These are phyloP conservation scores for Tetracladium setigerum DNA, from an alignment of 495 filamentous ascomycete species.

Conservation along the genomic window DNA sequence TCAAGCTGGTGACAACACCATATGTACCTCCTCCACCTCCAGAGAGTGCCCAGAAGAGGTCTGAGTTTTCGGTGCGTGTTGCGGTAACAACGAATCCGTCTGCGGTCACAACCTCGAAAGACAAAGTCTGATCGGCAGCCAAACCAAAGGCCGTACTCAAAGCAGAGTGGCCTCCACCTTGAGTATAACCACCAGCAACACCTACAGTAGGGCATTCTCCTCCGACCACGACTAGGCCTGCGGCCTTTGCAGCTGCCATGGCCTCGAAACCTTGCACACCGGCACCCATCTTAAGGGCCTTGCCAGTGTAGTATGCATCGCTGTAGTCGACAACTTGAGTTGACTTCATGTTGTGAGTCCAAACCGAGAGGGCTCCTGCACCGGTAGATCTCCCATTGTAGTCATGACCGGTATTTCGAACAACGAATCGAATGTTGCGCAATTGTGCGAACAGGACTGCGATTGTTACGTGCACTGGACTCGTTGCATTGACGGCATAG, in stretches of 20 bases:
- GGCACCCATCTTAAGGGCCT: constrained; percentile 38
- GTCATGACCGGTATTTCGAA: constrained; percentile 41
- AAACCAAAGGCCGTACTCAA: constrained; percentile 46
- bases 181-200: constrained; percentile 39
- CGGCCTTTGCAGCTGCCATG: constrained; percentile 32
- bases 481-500: constrained; percentile 45
- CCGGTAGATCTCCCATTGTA: constrained; percentile 42
- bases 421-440: constrained; percentile 32
- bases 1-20: constrained; percentile 39
- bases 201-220: constrained; percentile 45
- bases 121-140: constrained; percentile 48
- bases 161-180: constrained; percentile 55
- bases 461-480: constrained; percentile 33
- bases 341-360: constrained; percentile 44
- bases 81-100: constrained; percentile 35
- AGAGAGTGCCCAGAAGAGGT: constrained; percentile 52
- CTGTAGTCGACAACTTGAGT: constrained; percentile 36
- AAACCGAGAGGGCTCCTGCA: constrained; percentile 40
- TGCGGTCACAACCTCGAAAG: constrained; percentile 48
- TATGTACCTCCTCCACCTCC: constrained; percentile 50
- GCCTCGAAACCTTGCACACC: constrained; percentile 50
- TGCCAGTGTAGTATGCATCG: constrained; percentile 32
- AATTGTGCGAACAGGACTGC: constrained; percentile 45
- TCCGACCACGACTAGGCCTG: constrained; percentile 43
- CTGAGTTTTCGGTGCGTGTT: constrained; percentile 33